Evolutionary conservation across 1,139 yeast genomes (phyloP), one percentile per base, ranked within the genome.

Genomic region (Hansenula lynferdii): DNA sequence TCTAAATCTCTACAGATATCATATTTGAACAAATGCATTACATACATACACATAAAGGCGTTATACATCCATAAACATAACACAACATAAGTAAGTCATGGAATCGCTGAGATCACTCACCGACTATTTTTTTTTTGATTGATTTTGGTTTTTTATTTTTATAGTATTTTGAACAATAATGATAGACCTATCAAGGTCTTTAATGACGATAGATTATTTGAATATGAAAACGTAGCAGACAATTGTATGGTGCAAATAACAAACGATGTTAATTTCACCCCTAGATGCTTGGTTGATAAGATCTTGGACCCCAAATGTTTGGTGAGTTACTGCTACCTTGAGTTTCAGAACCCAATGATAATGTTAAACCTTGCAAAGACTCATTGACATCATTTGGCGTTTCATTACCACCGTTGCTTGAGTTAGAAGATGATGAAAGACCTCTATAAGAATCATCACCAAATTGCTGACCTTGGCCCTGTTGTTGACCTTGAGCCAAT

Each of bases 291-390:
- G 48, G 51, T 36, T 31, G 34, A 23, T n/a, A n/a, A n/a, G 51
- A 45, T 48, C 52, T 48, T 28, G 54, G 49, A 12, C 56, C 53
- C 56, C 56, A 53, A 14, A 51, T 50, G 30, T 36, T 51, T 23
- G 33, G 31, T 6, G 28, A 22, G 14, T 28, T 28, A 22, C n/a
- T n/a, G n/a, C 16, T 19, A 25, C 34, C 26, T 20, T 29, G 34
- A 14, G 14, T 20, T 17, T 19, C 37, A 9, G 52, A 43, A 12
- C 52, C 52, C 38, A 53, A 23, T 3, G 48, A 43, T 35, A 53
- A 35, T 26, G 51, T 51, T 39, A 53, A 40, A 1, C 47, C 40
- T 31, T 48, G 48, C 36, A 53, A 37, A 12, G 50, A 44, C n/a
- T 53, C 56, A 19, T 38, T 16, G n/a, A 21, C 14, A 6, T 36